These are phyloP conservation scores for Penicillium chermesinum DNA, from an alignment of 495 filamentous ascomycete species.

Conservation along the genomic window DNA sequence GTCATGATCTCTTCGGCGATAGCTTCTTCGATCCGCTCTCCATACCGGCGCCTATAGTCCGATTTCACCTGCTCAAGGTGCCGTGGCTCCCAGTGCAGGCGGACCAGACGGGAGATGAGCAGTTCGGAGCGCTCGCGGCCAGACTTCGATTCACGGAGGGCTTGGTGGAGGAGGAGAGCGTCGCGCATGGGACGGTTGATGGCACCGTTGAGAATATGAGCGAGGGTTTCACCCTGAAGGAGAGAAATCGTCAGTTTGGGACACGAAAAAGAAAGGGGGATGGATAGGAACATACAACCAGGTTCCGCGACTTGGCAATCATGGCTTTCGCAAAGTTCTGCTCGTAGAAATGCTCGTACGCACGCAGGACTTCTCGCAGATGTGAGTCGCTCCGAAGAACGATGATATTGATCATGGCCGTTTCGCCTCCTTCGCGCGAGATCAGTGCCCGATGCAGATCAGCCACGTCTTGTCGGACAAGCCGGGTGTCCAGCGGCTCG, in stretches of 20 bases:
- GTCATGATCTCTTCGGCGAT: slow-evolving; percentile 47
- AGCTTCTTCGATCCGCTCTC: slow-evolving; percentile 59
- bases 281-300: slow-evolving; percentile 62
- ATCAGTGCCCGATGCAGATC: slow-evolving; percentile 65
- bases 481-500: slow-evolving; percentile 48
- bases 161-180: slow-evolving; percentile 89
- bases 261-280: neutral
- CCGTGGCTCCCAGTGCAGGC: slow-evolving; percentile 76
- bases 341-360: slow-evolving; percentile 63
- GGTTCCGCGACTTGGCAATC: slow-evolving; percentile 79
- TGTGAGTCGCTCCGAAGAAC: slow-evolving; percentile 74
- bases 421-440: slow-evolving; percentile 78
- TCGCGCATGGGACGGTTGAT: slow-evolving; percentile 95
- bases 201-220: slow-evolving; percentile 93
- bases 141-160: slow-evolving; percentile 59
- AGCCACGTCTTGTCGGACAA: slow-evolving; percentile 66
- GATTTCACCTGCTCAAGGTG: slow-evolving; percentile 69
- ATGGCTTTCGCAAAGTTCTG: slow-evolving; percentile 84
- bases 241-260: neutral
- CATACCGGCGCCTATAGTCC: slow-evolving; percentile 67
- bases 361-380: slow-evolving; percentile 68
- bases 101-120: slow-evolving; percentile 72
- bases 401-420: slow-evolving; percentile 82
- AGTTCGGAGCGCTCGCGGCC: slow-evolving; percentile 73
- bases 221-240: slow-evolving; percentile 80